Evolutionary conservation across 495 filamentous ascomycete species (phyloP).

Genomic region (Podospora conica): DNA sequence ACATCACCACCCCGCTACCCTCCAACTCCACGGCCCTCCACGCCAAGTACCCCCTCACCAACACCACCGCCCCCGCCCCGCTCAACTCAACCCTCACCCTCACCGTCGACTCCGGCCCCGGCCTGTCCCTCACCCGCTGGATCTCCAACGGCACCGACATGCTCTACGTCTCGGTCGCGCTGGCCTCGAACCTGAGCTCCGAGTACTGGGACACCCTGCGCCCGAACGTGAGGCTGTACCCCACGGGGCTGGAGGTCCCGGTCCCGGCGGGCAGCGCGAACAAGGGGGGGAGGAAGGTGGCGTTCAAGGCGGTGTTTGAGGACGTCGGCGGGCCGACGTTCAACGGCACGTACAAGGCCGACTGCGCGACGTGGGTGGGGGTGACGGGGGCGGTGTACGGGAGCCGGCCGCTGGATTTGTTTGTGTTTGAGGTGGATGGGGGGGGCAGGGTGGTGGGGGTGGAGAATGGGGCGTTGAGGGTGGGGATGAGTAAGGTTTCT

Average conservation of each 20-base stretch:
- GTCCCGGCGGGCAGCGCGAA: background rate
- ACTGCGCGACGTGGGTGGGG: slow-evolving; percentile 36
- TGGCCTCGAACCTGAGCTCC: slow-evolving; percentile 22
- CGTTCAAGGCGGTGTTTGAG: slow-evolving; percentile 45
- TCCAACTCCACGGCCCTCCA: slow-evolving; percentile 3
- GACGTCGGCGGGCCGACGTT: slow-evolving; percentile 20
- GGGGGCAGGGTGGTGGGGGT: slow-evolving; percentile 30
- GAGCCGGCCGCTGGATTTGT: slow-evolving; percentile 34
- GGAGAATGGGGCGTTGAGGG: slow-evolving; percentile 36
- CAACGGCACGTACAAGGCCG: slow-evolving; percentile 27
- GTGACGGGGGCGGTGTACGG: slow-evolving; percentile 34
- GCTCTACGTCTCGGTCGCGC: slow-evolving; percentile 27
- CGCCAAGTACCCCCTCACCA: background rate
- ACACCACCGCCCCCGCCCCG: slow-evolving; percentile 2
- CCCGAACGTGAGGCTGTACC: slow-evolving; percentile 34
- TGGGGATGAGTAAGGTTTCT: slow-evolving; percentile 26
- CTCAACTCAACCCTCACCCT: slow-evolving; percentile 40
- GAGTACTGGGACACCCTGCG: slow-evolving; percentile 23
- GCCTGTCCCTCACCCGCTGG: slow-evolving; percentile 41
- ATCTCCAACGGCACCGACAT: slow-evolving; percentile 46
- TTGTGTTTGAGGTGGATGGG: slow-evolving; percentile 37
- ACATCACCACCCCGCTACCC: background rate
- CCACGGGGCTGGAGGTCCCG: slow-evolving; percentile 32
- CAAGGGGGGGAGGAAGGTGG: slow-evolving; percentile 32
- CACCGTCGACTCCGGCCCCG: slow-evolving; percentile 31